phyloP scores from a whole-genome alignment of 768 basidiomycete genomes.

The Lentinus brumalis region DNA sequence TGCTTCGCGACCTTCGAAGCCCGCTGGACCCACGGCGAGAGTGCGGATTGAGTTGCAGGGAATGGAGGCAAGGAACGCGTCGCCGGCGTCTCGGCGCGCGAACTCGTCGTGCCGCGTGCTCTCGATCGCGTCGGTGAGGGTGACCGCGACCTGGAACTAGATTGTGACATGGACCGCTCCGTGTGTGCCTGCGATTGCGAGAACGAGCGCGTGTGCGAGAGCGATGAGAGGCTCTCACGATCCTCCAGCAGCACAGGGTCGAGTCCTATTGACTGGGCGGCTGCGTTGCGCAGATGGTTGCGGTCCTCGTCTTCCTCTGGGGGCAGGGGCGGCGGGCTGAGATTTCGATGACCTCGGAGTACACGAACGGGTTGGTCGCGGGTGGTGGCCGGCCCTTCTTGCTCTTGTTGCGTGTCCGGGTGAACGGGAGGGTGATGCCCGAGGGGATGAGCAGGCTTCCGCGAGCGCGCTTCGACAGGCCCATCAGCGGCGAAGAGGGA shows the following conservation, averaged over 20 bases:
- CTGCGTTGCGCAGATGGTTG: slow-evolving; percentile 71
- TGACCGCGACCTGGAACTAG: slow-evolving; percentile 15
- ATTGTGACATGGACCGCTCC: slow-evolving; percentile 16
- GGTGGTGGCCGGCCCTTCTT: slow-evolving; percentile 21
- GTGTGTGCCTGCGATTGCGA: slow-evolving; percentile 12
- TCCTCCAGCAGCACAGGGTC: slow-evolving; percentile 52
- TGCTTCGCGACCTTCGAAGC: slow-evolving; percentile 62
- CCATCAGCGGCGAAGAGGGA: slow-evolving; percentile 6
- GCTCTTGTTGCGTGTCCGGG: slow-evolving; percentile 22
- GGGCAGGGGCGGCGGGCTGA: slow-evolving; percentile 41
- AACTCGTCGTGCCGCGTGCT: slow-evolving; percentile 11
- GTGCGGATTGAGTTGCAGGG: slow-evolving; percentile 56
- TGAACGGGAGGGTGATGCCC: slow-evolving; percentile 12
- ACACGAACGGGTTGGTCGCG: slow-evolving; percentile 43
- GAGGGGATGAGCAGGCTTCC: slow-evolving; percentile 24
- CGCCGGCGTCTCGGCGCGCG: slow-evolving; percentile 16
- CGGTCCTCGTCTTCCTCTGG: slow-evolving; percentile 68
- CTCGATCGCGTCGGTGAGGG: slow-evolving; percentile 13
- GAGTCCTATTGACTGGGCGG: slow-evolving; percentile 76
- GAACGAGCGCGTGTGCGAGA: slow-evolving; percentile 20
- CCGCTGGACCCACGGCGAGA: slow-evolving; percentile 54
- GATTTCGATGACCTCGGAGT: slow-evolving; percentile 78
- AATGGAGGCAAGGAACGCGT: slow-evolving; percentile 50
- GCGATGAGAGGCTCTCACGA: slow-evolving; percentile 25
- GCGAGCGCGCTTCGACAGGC: slow-evolving; percentile 24